Evolutionary conservation across 2,329 filamentous ascomycete species (phyloP).

Genomic region (Dothistroma septosporum): DNA sequence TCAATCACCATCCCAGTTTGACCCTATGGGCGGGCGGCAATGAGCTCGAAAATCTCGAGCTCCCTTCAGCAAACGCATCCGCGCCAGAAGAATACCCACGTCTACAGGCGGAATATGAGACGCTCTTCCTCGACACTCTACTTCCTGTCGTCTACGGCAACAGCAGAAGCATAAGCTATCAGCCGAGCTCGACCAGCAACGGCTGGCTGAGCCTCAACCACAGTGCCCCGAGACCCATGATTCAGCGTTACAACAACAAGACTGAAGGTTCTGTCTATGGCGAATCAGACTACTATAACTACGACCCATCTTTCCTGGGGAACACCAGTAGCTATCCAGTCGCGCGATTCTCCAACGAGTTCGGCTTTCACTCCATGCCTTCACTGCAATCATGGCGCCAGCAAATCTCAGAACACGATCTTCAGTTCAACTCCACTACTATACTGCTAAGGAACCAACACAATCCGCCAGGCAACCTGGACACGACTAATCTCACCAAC

Average conservation of each 20-base stretch:
- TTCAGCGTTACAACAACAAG: constrained; percentile 54
- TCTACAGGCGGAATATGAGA: constrained; percentile 53
- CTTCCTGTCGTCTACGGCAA: constrained; percentile 56
- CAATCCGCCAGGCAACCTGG: constrained; percentile 49
- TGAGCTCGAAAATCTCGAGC: constrained; percentile 56
- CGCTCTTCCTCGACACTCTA: constrained; percentile 54
- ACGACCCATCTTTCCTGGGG: constrained; percentile 51
- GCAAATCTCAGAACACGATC: constrained; percentile 48
- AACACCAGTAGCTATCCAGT: constrained; percentile 54
- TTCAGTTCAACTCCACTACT: constrained; percentile 55
- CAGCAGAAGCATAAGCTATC: constrained; percentile 57
- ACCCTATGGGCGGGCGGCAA: constrained; percentile 47
- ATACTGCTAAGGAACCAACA: constrained; percentile 58
- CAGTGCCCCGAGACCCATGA: constrained; percentile 47
- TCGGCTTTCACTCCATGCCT: constrained; percentile 61
- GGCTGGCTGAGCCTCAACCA: constrained; percentile 56
- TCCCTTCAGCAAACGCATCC: constrained; percentile 38
- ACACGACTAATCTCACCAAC: constrained; percentile 45
- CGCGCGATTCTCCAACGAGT: constrained; percentile 60
- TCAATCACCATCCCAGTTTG: constrained; percentile 54
- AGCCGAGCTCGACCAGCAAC: constrained; percentile 57
- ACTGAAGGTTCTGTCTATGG: constrained; percentile 54
- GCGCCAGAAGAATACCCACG: constrained; percentile 43
- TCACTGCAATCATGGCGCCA: constrained; percentile 56
- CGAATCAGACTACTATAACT: constrained; percentile 56